Percentiles rank a stretch among this genome's conserved stretches.
These are phyloP conservation scores for Podospora pseudopauciseta DNA, from an alignment of 495 filamentous ascomycete genomes.

Conservation along the genomic window DNA sequence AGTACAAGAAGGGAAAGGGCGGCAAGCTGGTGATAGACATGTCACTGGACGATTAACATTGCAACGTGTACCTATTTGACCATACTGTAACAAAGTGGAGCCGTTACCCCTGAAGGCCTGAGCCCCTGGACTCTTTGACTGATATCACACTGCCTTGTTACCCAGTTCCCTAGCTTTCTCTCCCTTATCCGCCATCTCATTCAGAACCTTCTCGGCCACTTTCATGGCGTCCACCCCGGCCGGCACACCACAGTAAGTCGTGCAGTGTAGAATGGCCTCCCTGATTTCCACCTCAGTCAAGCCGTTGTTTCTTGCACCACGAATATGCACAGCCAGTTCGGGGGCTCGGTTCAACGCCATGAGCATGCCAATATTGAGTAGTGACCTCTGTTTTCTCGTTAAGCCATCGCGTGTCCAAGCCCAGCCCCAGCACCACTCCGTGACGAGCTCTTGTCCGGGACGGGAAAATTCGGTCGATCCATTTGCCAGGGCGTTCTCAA, in stretches of 20 bases:
- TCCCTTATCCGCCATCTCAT: constrained; percentile 33
- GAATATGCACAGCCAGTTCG: constrained; percentile 51
- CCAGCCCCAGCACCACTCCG: constrained; percentile 53
- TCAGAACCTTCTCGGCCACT: constrained; percentile 36
- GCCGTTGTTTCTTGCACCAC: constrained; percentile 55
- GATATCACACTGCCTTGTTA: background rate
- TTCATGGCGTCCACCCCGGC: constrained; percentile 54
- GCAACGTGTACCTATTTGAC: no score
- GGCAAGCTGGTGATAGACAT: constrained; percentile 45
- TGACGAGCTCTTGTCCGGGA: constrained; percentile 52
- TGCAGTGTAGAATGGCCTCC: constrained; percentile 53
- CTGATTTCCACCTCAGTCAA: constrained; percentile 51
- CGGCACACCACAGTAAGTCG: constrained; percentile 54
- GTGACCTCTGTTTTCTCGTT: constrained; percentile 49
- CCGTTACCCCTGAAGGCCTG: background rate
- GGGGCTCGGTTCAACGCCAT: constrained; percentile 50
- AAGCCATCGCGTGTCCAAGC: constrained; percentile 54
- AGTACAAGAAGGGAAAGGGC: constrained; percentile 39
- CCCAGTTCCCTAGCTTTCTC: constrained; percentile 11
- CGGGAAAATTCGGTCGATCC: constrained; percentile 47
- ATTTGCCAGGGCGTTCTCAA: constrained; percentile 43
- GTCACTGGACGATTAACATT: constrained; percentile 15
- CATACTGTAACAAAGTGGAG: background rate
- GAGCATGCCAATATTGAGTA: constrained; percentile 54
- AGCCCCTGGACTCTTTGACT: background rate